Conservation (phyloP, 768 basidiomycete genomes). For the Saitozyma sp. region DNA sequence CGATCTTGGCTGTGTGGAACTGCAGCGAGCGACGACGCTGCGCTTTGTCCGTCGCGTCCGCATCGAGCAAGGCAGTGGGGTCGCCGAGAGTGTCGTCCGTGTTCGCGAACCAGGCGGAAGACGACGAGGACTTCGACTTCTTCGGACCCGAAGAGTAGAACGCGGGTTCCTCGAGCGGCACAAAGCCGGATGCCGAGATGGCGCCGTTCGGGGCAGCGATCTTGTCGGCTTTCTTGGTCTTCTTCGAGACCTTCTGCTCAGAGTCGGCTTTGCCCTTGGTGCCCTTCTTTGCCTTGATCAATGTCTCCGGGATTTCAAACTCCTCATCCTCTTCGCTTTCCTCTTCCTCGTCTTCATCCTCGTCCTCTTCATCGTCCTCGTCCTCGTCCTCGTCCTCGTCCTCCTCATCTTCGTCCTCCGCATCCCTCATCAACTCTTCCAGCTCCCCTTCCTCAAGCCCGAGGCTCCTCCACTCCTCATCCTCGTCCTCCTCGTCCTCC, state of each 20-base stretch:
- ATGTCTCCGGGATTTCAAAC: slow-evolving; percentile 54
- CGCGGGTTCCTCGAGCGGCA: slow-evolving; percentile 69
- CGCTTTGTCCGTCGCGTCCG: slow-evolving; percentile 79
- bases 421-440: slow-evolving; percentile 34
- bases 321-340: slow-evolving; percentile 57
- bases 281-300: slow-evolving; percentile 30
- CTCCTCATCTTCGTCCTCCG: slow-evolving; percentile 43
- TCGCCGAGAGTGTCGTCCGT: slow-evolving; percentile 67
- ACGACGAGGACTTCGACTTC: slow-evolving; percentile 1
- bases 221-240: not conserved
- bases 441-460: slow-evolving; percentile 46
- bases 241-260: slow-evolving; percentile 1
- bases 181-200: slow-evolving; percentile 56
- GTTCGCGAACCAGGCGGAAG: not conserved
- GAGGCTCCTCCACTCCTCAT: slow-evolving; percentile 34
- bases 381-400: slow-evolving; percentile 35
- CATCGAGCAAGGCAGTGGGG: slow-evolving; percentile 63
- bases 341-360: slow-evolving; percentile 60
- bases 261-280: slow-evolving; percentile 32
- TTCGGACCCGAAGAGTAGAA: slow-evolving; percentile 56
- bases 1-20: slow-evolving; percentile 92
- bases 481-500: slow-evolving; percentile 51
- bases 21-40: slow-evolving; percentile 78
- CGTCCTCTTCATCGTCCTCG: slow-evolving; percentile 55
- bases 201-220: not conserved